Evolutionary conservation across 495 filamentous ascomycete species (phyloP), one percentile per base, ranked within the genome.

Genomic region (Lasiosphaeriaceae sp.): DNA sequence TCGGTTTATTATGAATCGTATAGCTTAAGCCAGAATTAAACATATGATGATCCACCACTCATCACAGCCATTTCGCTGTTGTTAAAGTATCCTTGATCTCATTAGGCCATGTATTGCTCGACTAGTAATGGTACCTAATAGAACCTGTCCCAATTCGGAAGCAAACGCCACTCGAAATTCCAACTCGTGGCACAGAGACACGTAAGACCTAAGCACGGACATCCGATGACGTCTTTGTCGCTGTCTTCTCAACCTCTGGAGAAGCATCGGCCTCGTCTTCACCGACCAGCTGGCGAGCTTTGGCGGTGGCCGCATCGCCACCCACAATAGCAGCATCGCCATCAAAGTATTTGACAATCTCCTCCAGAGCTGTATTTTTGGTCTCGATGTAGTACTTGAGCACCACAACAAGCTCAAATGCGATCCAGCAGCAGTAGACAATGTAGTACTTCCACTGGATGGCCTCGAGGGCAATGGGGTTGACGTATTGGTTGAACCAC

Each of bases 401-500:
- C 39, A 78, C 69, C 35, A 80, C 69, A 46, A 68, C 35, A 2
- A 81, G 58, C 60, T 80, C 77, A 43, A 74, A 50, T 1, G 61
- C 64, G 11, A 82, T 54, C 71, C 74, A 77, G 20, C 67, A 61
- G 64, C 67, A 70, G 59, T 75, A 78, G 26, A 74, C 61, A 31
- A 73, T 67, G 54, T 78, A 74, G 60, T 73, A 73, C 53, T 70
- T 75, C 73, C 72, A 76, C 12, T 34, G 62, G 49, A 77, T 68
- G n/a, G 45, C 48, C n/a, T 59, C 54, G n/a, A 79, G 62, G 0
- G 72, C 76, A 23, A 80, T 68, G 0, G 77, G 76, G 65, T 79
- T 79, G 60, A 79, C 75, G 56, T 78, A 77, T 55, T 76, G 72
- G 61, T 78, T 74, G 65, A 80, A 73, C 59, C 77, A 74, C 8